Percentiles rank a stretch among this genome's conserved stretches.
Evolutionary conservation across 257 asterid genomes (phyloP).

Genomic region (Mitragyna speciosa): DNA sequence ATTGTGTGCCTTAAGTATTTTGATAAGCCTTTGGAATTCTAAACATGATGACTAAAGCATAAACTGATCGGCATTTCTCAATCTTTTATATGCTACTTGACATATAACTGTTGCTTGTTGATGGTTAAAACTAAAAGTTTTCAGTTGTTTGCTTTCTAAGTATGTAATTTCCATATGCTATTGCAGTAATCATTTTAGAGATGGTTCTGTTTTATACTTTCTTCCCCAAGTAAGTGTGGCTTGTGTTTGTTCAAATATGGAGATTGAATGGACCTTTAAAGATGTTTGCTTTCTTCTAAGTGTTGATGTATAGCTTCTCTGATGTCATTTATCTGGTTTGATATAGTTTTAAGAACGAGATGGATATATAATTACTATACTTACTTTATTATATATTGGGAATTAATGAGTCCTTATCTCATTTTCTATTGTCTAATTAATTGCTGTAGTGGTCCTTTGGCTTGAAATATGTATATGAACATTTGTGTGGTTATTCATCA

Average conservation of each 20-base stretch:
- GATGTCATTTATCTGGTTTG: not conserved
- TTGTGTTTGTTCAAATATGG: not conserved
- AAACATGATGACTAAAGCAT: not conserved
- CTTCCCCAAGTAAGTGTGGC: not conserved
- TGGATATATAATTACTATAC: not conserved
- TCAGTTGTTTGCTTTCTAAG: not conserved
- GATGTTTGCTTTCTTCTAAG: not conserved
- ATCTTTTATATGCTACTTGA: not conserved
- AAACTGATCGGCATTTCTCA: not conserved
- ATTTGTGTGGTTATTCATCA: constrained; percentile 26
- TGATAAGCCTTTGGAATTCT: not conserved
- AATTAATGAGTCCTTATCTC: not conserved
- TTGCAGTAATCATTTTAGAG: not conserved
- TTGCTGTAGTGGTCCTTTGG: constrained; percentile 5
- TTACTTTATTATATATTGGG: not conserved
- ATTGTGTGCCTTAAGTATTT: not conserved
- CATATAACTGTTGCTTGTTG: not conserved
- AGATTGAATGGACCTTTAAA: not conserved
- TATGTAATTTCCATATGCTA: not conserved
- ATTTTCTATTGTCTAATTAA: not conserved
- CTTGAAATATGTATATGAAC: constrained; percentile 7
- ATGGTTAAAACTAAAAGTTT: not conserved
- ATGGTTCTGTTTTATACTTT: too few species aligned
- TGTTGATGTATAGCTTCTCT: not conserved
- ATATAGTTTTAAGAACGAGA: not conserved